phyloP scores from a whole-genome alignment of 768 basidiomycete genomes.

The Suillus ampliporus region DNA sequence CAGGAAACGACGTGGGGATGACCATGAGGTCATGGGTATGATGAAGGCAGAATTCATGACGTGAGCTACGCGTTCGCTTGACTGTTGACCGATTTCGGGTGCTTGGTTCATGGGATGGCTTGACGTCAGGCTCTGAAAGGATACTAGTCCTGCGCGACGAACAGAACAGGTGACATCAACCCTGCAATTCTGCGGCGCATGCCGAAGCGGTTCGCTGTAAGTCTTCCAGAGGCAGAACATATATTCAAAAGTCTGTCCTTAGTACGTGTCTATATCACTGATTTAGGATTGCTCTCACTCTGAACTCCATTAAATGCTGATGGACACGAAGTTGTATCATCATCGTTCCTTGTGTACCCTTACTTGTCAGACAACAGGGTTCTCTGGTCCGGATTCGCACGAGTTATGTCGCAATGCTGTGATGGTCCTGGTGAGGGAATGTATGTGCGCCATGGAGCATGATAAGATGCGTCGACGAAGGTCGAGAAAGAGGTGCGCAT shows the following conservation, averaged over 20 bases:
- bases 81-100: background rate
- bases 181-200: conserved; percentile 90
- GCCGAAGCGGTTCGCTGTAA: conserved; percentile 94
- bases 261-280: conserved; percentile 47
- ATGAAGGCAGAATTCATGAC: conserved; percentile 98
- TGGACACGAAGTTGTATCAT: conserved; percentile 70
- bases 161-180: conserved; percentile 92
- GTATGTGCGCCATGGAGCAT: conserved; percentile 59
- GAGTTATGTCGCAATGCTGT: conserved; percentile 94
- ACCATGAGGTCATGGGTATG: conserved; percentile 98
- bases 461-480: conserved; percentile 54
- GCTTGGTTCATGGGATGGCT: conserved; percentile 90
- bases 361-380: conserved; percentile 71
- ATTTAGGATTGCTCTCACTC: conserved; percentile 4
- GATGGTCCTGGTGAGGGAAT: conserved; percentile 90
- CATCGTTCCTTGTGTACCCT: conserved; percentile 66
- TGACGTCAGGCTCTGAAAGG: conserved; percentile 78
- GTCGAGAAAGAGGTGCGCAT: conserved; percentile 50
- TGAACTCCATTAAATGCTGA: conserved; percentile 69
- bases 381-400: conserved; percentile 89
- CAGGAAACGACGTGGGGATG: conserved; percentile 82
- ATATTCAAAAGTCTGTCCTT: conserved; percentile 83
- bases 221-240: conserved; percentile 78
- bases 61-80: conserved; percentile 47
- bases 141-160: conserved; percentile 95